Evolutionary conservation across 2,329 filamentous ascomycete species (phyloP).

Genomic region (Zasmidium angulare): DNA sequence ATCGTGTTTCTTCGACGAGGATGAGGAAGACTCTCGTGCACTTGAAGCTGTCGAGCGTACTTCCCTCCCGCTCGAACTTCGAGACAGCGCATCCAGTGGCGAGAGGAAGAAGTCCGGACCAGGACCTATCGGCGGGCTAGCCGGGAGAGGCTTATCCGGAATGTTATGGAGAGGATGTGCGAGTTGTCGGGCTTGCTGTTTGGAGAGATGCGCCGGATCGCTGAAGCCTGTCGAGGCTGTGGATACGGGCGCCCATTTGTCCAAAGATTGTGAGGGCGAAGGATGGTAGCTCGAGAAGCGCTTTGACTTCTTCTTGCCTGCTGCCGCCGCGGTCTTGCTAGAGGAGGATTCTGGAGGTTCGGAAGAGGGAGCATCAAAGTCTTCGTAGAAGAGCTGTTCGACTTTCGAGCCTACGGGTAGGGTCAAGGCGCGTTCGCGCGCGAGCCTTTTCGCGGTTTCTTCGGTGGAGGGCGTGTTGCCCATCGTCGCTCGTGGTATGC

Average conservation of each 20-base stretch:
- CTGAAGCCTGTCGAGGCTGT: neutral
- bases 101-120: constrained; percentile 2
- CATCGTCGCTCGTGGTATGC: neutral
- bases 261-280: neutral
- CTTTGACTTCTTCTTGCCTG: neutral
- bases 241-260: neutral
- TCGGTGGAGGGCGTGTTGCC: constrained; percentile 2
- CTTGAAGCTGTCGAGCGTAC: too few species aligned
- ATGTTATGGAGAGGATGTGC: neutral
- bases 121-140: neutral
- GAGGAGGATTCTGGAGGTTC: neutral
- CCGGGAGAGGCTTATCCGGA: neutral
- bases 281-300: neutral
- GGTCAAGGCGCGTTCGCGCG: neutral
- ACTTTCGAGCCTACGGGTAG: constrained; percentile 5
- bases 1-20: neutral
- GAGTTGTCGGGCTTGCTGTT: neutral
- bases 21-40: neutral
- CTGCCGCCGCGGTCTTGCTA: neutral
- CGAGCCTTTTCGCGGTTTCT: neutral
- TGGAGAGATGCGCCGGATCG: neutral
- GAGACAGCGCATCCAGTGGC: neutral
- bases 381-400: constrained; percentile 5
- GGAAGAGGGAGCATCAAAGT: constrained; percentile 3
- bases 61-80: neutral